These are phyloP conservation scores for Dryas integrifolia DNA, from an alignment of 331 rosid genomes.

Conservation along the genomic window DNA sequence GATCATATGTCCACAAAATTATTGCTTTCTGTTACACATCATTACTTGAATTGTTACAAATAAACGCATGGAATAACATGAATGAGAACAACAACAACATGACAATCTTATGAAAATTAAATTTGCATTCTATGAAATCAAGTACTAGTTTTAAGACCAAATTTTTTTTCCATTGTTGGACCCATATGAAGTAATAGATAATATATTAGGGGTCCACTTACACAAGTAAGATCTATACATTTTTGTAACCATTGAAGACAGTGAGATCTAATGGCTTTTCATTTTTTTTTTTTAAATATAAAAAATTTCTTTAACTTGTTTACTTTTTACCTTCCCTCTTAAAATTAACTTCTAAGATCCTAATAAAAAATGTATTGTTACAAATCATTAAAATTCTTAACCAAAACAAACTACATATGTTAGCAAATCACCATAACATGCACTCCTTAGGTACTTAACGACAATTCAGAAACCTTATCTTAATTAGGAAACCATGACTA, in stretches of 20 bases:
- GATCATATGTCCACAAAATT: conserved; percentile 68
- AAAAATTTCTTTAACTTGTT: not conserved
- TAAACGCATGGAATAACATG: not conserved
- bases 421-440: not conserved
- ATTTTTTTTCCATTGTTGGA: not conserved
- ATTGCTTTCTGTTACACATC: conserved; percentile 59
- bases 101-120: not conserved
- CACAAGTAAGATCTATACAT: not conserved
- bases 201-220: no score
- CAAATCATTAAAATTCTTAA: not conserved
- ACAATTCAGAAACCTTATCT: not conserved
- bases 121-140: not conserved
- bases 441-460: not conserved
- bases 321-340: not conserved
- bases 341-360: not conserved
- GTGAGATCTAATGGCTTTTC: not conserved
- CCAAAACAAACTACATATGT: not conserved
- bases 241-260: not conserved
- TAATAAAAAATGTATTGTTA: not conserved
- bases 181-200: no score
- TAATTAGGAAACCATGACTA: not conserved
- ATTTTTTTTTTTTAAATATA: not conserved
- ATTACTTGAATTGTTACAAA: conserved; percentile 6
- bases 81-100: not conserved
- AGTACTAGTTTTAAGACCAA: not conserved